phyloP scores from a whole-genome alignment of 805 yeast species.

The Candida palmyrensis region DNA sequence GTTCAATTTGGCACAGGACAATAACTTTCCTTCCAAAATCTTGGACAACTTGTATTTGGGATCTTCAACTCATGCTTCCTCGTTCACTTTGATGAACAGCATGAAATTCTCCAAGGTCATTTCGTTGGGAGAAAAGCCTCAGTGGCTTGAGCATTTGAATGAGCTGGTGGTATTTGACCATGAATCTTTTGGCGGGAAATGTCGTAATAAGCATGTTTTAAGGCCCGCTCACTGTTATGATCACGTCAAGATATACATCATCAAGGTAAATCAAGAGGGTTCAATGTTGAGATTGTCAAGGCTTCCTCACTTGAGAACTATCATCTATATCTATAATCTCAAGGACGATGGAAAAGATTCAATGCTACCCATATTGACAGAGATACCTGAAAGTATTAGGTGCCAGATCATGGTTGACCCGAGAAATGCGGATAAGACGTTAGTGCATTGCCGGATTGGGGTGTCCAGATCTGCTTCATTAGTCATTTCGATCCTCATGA shows the following conservation, averaged over 20 bases:
- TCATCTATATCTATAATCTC: slow-evolving; percentile 27
- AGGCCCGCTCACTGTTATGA: slow-evolving; percentile 16
- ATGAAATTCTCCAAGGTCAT: slow-evolving; percentile 21
- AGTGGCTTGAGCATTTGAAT: slow-evolving; percentile 20
- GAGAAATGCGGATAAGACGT: slow-evolving; percentile 9
- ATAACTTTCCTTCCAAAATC: slow-evolving; percentile 32
- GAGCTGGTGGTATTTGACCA: slow-evolving; percentile 10
- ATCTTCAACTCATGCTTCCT: slow-evolving; percentile 28
- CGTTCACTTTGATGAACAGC: slow-evolving; percentile 20
- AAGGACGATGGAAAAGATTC: slow-evolving; percentile 38
- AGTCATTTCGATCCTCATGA: slow-evolving; percentile 35
- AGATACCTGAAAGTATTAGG: slow-evolving; percentile 26
- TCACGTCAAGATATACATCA: slow-evolving; percentile 14
- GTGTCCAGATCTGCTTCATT: slow-evolving; percentile 40
- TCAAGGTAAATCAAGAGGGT: slow-evolving; percentile 9
- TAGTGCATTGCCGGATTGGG: slow-evolving; percentile 38
- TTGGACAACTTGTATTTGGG: slow-evolving; percentile 26
- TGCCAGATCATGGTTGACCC: slow-evolving; percentile 20
- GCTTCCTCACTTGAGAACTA: slow-evolving; percentile 10
- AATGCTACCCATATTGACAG: slow-evolving; percentile 20
- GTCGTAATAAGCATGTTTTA: slow-evolving; percentile 1
- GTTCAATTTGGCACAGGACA: slow-evolving; percentile 26
- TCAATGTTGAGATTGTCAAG: slow-evolving; percentile 1
- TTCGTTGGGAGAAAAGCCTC: slow-evolving; percentile 33
- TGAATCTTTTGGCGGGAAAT: slow-evolving; percentile 7